Conservation (phyloP, 306 rosid genomes). For the Vigna hirtella region DNA sequence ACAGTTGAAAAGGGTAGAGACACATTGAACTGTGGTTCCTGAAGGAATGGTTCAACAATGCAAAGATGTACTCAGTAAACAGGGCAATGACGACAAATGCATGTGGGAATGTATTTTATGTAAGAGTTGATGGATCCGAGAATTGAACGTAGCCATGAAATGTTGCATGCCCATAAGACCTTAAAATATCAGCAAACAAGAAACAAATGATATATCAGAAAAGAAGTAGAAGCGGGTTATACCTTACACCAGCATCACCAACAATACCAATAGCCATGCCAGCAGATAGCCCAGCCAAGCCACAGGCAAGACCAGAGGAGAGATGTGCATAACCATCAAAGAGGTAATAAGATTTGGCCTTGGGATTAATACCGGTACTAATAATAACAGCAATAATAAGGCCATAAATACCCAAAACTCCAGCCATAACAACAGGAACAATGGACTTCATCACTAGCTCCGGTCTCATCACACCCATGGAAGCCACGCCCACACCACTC, state of each 20-base stretch:
- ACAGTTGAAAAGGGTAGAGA: neutral
- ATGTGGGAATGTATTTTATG: neutral
- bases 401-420: slow-evolving; percentile 28
- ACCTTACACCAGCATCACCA: slow-evolving; percentile 33
- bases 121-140: neutral
- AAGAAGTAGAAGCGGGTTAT: neutral
- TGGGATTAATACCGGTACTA: slow-evolving; percentile 26
- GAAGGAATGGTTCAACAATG: neutral
- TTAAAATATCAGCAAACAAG: neutral
- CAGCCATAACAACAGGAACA: slow-evolving; percentile 32
- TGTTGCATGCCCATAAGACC: neutral
- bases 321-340: slow-evolving; percentile 32
- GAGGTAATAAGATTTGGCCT: slow-evolving; percentile 30
- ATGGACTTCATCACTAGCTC: slow-evolving; percentile 31
- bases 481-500: slow-evolving; percentile 27
- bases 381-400: slow-evolving; percentile 23
- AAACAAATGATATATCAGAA: neutral
- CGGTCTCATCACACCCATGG: slow-evolving; percentile 32
- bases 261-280: slow-evolving; percentile 34
- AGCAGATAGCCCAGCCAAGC: slow-evolving; percentile 28
- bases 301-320: slow-evolving; percentile 29
- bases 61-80: neutral
- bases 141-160: neutral
- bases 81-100: neutral
- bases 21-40: neutral